Evolutionary conservation across 495 filamentous ascomycete species (phyloP), one percentile per base, ranked within the genome.

Genomic region (Neurospora africana): DNA sequence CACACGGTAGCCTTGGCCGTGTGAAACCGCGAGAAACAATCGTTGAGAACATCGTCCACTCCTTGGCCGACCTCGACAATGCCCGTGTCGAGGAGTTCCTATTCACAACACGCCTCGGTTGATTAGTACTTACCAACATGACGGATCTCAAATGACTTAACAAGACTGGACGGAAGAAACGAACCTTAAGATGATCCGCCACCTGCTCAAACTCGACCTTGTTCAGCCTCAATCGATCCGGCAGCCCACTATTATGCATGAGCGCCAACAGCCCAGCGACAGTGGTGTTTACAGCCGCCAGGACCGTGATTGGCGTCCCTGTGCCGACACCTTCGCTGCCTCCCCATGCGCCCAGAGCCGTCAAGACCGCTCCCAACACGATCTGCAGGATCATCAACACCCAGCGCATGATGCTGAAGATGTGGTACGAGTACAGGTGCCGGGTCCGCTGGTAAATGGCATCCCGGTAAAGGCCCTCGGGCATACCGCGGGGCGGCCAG

Each of bases 201-300:
- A 85, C 77, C 47, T 82, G 82, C 38, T 70, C 71, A 71, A 86
- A 83, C 74, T 86, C 83, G 38, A 80, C 77, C 69, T 80, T 78
- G 74, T 86, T 79, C 67, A 81, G 79, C 17, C 84, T 80, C 43
- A 84, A 83, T 5, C 85, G 77, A 70, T 85, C 81, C 11, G 85
- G 85, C 10, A 87, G 75, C 0, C 85, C 85, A 71, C 84, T 85
- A 72, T 86, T 86, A 76, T 86, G 83, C 73, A 87, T 70, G 40
- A 87, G 72, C 13, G 82, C 85, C 3, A 87, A 76, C 10, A 87
- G 70, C 8, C 85, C 85, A 23, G 84, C 84, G 8, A 82, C 75
- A 23, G 84, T 76, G 0, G 85, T 87, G 75, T 86, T 86, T 68
- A 83, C 70, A 15, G 84, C 84, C 2, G 83, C 85, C 5, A 86